These are phyloP conservation scores for Penicillium sp. DNA, from an alignment of 2,329 filamentous ascomycete species.

Conservation along the genomic window DNA sequence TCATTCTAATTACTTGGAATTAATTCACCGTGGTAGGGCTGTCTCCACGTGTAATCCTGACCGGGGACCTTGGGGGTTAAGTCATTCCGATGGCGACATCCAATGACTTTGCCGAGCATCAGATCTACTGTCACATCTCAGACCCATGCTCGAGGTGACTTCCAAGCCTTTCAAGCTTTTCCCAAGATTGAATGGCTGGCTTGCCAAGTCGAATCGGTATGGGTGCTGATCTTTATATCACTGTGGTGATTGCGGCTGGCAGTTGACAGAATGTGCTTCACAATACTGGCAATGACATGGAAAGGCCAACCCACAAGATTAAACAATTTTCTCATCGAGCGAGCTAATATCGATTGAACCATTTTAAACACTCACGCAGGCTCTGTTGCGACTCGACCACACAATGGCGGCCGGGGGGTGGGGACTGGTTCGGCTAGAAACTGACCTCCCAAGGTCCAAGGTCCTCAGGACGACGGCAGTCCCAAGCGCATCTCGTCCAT, in stretches of 20 bases:
- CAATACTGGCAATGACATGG: neutral
- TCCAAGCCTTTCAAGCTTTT: slow-evolving; percentile 6
- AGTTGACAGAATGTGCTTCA: neutral
- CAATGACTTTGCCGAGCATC: slow-evolving; percentile 11
- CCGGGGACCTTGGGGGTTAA: slow-evolving; percentile 27
- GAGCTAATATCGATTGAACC: neutral
- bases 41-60: slow-evolving; percentile 12
- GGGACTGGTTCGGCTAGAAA: neutral
- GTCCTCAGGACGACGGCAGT: slow-evolving; percentile 19
- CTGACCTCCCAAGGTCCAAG: slow-evolving; percentile 16
- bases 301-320: no score
- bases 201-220: no score
- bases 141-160: slow-evolving; percentile 1
- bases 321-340: neutral
- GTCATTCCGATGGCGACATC: slow-evolving; percentile 3
- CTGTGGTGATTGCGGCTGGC: neutral
- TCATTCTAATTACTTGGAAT: neutral
- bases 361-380: neutral
- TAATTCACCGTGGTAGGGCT: neutral
- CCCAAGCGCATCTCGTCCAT: slow-evolving; percentile 5
- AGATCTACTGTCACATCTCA: slow-evolving; percentile 8
- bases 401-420: neutral
- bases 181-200: neutral
- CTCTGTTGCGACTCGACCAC: neutral
- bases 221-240: neutral